Base-by-base conservation (phyloP, 2,329 filamentous ascomycete genomes). In the Xylaria sp. region DNA sequence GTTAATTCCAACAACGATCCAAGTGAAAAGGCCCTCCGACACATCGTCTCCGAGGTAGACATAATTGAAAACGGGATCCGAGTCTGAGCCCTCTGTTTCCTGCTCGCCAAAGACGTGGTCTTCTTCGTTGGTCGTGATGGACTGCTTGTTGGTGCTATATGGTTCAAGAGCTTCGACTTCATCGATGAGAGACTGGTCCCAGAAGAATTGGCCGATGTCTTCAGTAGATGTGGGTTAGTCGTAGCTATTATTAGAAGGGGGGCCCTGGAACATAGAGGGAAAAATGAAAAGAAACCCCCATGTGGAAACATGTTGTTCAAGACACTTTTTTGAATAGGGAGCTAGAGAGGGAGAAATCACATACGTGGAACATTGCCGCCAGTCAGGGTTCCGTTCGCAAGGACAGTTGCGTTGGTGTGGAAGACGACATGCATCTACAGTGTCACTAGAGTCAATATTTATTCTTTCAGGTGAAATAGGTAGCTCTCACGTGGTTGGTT, bases 21-120 rank as follows among this genome's bases (percentile, higher is more conserved):
- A 68, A 12, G 61, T 55, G 48, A 68, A 64, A 25, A 68, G 54
- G 10, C 66, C 66, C 10, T 68, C 66, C 5, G 60, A 31, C n/a
- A 59, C 48, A 10, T 36, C 41, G 20, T 68, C 66, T 12, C 66
- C 66, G 25, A 33, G 57, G 8, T 41, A 41, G 18, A 41, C 36
- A 18, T 57, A 41, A n/a, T 41, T 41, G 54, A 41, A 41, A 13
- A 57, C 33, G 33, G 33, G 54, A 9, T 57, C 54, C 3, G 36
- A 41, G 33, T 23, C 36, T 12, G 33, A 23, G 20, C 33, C 36
- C 4, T 13, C n/a, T 5, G 54, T 57, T 41, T 57, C 54, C 52
- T 52, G 49, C 49, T 52, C 49, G 9, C 49, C 49, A 15, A 52
- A 52, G 23, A 52, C 49, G 23, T 52, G 49, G 49, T 52, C 49